Evolutionary conservation across 495 filamentous ascomycete species (phyloP), one percentile per base, ranked within the genome.

Genomic region (Penicillium salamii): DNA sequence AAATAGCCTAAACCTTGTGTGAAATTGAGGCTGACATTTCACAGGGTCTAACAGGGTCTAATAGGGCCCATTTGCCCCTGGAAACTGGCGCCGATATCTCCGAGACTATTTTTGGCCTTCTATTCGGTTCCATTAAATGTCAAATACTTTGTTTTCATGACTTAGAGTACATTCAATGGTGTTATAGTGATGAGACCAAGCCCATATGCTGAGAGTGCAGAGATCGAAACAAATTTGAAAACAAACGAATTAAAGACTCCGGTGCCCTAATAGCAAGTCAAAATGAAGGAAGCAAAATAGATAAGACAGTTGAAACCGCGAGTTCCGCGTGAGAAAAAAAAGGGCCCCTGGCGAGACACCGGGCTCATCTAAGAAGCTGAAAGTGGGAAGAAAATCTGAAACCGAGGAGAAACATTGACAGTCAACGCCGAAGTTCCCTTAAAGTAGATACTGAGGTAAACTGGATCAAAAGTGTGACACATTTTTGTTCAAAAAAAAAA

Each of bases 41-140:
- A 13, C 5, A 32, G 36, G 17, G 14, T 39, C 36, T 39, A 11
- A 3, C 3, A 11, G 29, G 29, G 29, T 32, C 29, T 32, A 12
- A 3, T 32, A 3, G 7, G 23, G 23, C 23, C 7, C 11, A 32
- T 23, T 26, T 0, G 3, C 1, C 35, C 46, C 46, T 36, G 37
- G 8, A 2, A 21, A n/a, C 5, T 21, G 12, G 28, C 21, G 46
- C 46, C 46, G 46, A 40, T 20, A 11, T 8, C 35, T 41, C 46
- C 35, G 42, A 46, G 9, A 18, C 24, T 52, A 46, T 44, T 51
- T 51, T 43, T 47, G 36, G 11, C 49, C 20, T 32, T 12, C 7
- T 8, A 32, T 12, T 32, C 12, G 29, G 3, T 32, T 32, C 29
- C 5, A 32, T 32, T 8, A 12, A 32, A 5, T 4, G 24, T 5